Base-by-base conservation (phyloP, 371 early-diverging fungal species). In the Haplosporangium sp. region DNA sequence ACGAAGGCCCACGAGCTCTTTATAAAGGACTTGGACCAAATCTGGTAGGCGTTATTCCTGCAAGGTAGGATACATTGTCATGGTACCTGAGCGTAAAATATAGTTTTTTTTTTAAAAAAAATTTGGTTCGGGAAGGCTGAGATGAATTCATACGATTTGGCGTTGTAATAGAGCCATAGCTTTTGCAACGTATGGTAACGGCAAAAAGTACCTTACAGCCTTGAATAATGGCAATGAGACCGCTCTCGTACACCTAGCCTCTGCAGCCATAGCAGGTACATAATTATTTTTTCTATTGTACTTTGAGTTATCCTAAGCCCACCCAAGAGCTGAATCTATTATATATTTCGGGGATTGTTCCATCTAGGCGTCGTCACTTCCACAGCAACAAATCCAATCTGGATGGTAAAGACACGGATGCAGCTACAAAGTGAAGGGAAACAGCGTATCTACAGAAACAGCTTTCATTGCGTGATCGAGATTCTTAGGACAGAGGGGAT, bases 401-500 rank as follows among this genome's bases (percentile, higher is more conserved):
- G 99, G 99, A 89, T 98, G 61, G 90, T 97, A 59, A 98, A 97
- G 77, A 98, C 98, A 0, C 84, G 99, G 62, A 93, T 98, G 89
- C 98, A 98, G 84, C 86, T 98, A 57, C 95, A 94, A 83, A 79
- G 85, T 3, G 88, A 85, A 55, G 77, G 84, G 3, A 72, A 72
- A 1, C 77, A 82, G 40, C 66, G 82, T 10, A 53, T 53, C 53
- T 97, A 97, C 82, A 84, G 83, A 47, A 95, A 90, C 85, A 93
- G 93, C 65, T 68, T 94, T 20, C 91, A 96, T 63, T 97, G 97
- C 69, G 68, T 91, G 1, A 58, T 83, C 10, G 76, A 85, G 38
- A 92, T 98, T 4, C 37, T 96, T 3, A 74, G 85, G 45, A 86
- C 92, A 39, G 98, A 98, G 83, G 98, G 98, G 1, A 57, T 95